These are phyloP conservation scores for Gnomoniopsis sp. DNA, from an alignment of 2,329 filamentous ascomycete species.

Conservation along the genomic window DNA sequence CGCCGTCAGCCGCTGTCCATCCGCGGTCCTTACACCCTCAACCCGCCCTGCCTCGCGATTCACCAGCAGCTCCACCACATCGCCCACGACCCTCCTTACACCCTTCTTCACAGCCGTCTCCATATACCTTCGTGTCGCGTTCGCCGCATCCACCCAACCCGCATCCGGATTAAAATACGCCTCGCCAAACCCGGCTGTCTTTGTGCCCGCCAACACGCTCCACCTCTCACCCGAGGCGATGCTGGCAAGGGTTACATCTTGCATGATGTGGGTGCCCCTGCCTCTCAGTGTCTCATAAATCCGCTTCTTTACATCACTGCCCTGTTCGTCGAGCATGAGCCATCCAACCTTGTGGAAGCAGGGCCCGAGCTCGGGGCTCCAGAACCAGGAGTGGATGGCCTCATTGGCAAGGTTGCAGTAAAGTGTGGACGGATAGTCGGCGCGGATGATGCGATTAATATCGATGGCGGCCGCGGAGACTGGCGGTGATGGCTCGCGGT, in stretches of 20 bases:
- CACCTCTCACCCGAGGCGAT: not conserved
- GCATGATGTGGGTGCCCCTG: constrained; percentile 6
- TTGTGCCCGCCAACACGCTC: not conserved
- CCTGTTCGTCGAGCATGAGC: constrained; percentile 5
- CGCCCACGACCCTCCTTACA: not conserved
- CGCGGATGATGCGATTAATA: constrained; percentile 10
- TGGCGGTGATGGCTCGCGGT: constrained; percentile 4
- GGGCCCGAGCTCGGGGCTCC: constrained; percentile 9
- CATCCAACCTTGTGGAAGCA: constrained; percentile 12
- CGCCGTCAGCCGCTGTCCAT: not conserved
- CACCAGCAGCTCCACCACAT: not conserved
- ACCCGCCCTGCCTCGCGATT: not conserved
- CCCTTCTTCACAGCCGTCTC: not conserved
- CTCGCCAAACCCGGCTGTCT: not conserved
- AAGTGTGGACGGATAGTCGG: constrained; percentile 7
- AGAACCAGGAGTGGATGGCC: constrained; percentile 13
- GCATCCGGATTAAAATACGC: not conserved
- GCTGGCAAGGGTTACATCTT: not conserved
- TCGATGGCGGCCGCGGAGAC: constrained; percentile 6
- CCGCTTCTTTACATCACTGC: constrained; percentile 1
- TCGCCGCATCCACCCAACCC: not conserved
- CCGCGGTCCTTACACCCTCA: constrained; percentile 1
- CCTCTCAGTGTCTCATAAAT: constrained; percentile 1
- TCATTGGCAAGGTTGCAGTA: constrained; percentile 14
- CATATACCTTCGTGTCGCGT: not conserved